Conservation (phyloP, 176 grass and related monocot genomes). For the Oryza meyeriana region DNA sequence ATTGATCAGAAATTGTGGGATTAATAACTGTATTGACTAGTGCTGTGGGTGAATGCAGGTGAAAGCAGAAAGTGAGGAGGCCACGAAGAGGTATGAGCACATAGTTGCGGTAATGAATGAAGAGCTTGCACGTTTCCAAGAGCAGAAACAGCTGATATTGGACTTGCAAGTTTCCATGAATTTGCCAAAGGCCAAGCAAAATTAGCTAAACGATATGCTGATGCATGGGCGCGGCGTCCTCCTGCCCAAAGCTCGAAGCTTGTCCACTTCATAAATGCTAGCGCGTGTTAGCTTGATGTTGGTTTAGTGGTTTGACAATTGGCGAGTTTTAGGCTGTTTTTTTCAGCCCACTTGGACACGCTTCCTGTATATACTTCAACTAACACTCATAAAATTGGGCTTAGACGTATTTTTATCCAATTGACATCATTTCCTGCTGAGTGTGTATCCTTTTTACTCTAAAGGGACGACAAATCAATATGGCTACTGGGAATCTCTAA, state of each 20-base stretch:
- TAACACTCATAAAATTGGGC: conserved; percentile 15
- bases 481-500: background rate
- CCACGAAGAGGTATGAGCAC: conserved; percentile 71
- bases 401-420: conserved; percentile 11
- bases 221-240: conserved; percentile 87
- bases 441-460: background rate
- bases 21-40: conserved; percentile 14
- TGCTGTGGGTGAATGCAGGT: conserved; percentile 48
- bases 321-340: conserved; percentile 40
- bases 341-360: conserved; percentile 30
- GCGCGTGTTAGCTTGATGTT: conserved; percentile 17
- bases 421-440: conserved; percentile 19
- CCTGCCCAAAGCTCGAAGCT: conserved; percentile 83
- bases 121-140: conserved; percentile 89
- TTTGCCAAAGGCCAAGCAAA: conserved; percentile 98
- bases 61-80: conserved; percentile 85
- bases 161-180: conserved; percentile 90
- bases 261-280: conserved; percentile 43
- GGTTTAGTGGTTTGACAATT: conserved; percentile 11
- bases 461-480: background rate
- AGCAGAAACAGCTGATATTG: conserved; percentile 95
- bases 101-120: conserved; percentile 92
- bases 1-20: background rate
- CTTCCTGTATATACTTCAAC: conserved; percentile 38
- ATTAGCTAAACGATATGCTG: conserved; percentile 82